These are phyloP conservation scores for Yamadazyma scolyti DNA, from an alignment of 805 yeast species.

Conservation along the genomic window DNA sequence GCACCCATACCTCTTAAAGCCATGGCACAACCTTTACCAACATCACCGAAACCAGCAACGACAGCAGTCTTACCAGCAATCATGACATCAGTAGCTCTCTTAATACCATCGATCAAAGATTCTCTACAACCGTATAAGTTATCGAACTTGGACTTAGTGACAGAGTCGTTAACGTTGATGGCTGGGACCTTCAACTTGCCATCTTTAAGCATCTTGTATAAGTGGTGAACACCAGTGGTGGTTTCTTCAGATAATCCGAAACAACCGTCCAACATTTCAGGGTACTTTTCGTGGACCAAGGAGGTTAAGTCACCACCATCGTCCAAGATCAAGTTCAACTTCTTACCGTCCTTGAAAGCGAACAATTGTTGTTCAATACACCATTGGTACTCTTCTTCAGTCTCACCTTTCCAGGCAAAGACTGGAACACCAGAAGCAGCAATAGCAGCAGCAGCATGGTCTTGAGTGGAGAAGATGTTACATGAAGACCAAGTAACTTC, in stretches of 20 bases:
- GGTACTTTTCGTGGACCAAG: slow-evolving; percentile 95
- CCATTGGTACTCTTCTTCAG: slow-evolving; percentile 99
- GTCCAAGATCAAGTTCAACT: slow-evolving; percentile 94
- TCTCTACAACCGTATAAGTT: slow-evolving; percentile 99
- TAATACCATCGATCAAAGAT: slow-evolving; percentile 97
- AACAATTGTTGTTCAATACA: slow-evolving; percentile 99
- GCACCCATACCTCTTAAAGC: slow-evolving; percentile 99
- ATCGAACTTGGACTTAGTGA: slow-evolving; percentile 98
- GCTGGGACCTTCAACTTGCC: slow-evolving; percentile 94
- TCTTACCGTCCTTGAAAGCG: slow-evolving; percentile 93
- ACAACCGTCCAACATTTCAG: slow-evolving; percentile 94
- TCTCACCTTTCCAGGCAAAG: slow-evolving; percentile 99
- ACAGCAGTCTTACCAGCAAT: slow-evolving; percentile 98
- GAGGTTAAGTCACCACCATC: slow-evolving; percentile 99
- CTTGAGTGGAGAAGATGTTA: slow-evolving; percentile 99
- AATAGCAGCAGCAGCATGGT: slow-evolving; percentile 99
- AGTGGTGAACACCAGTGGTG: slow-evolving; percentile 99
- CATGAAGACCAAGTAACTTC: slow-evolving; percentile 99
- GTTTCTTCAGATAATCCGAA: slow-evolving; percentile 98
- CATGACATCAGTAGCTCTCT: slow-evolving; percentile 99
- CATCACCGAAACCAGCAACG: slow-evolving; percentile 99
- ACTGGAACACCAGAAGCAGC: slow-evolving; percentile 99
- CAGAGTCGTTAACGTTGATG: slow-evolving; percentile 97
- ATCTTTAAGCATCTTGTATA: slow-evolving; percentile 92
- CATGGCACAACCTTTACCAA: slow-evolving; percentile 99